Evolutionary conservation across 2,329 filamentous ascomycete genomes (phyloP).

Genomic region (Penicillium sumatraense): DNA sequence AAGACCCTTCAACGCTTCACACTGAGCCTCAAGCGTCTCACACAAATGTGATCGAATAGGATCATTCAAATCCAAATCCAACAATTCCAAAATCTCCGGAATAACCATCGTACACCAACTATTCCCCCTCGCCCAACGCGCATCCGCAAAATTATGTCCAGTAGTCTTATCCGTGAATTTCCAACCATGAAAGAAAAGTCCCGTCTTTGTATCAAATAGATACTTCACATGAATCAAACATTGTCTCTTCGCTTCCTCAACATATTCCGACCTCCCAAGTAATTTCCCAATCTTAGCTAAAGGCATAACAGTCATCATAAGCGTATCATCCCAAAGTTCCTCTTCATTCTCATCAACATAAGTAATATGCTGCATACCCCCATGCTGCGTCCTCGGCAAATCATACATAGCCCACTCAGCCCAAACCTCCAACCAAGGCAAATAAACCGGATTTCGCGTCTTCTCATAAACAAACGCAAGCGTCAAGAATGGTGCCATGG

Average conservation of each 20-base stretch:
- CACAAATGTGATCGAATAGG: constrained; percentile 59
- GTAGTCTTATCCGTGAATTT: constrained; percentile 65
- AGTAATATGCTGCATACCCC: constrained; percentile 76
- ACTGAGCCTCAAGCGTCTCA: constrained; percentile 69
- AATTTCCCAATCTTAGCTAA: constrained; percentile 78
- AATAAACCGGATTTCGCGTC: constrained; percentile 68
- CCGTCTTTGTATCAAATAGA: constrained; percentile 71
- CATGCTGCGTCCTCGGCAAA: constrained; percentile 71
- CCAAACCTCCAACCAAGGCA: constrained; percentile 80
- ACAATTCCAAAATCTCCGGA: constrained; percentile 76
- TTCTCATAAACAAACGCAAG: constrained; percentile 77
- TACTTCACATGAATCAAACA: constrained; percentile 80
- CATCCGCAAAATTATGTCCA: constrained; percentile 63
- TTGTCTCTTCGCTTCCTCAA: constrained; percentile 77
- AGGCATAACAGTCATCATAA: constrained; percentile 87
- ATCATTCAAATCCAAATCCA: constrained; percentile 64
- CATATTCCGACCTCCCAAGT: constrained; percentile 70
- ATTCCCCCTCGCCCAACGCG: constrained; percentile 59
- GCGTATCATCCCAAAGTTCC: constrained; percentile 82
- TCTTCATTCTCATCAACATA: constrained; percentile 72
- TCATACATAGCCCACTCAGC: constrained; percentile 83
- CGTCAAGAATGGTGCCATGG: constrained; percentile 79
- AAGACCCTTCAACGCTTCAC: constrained; percentile 64
- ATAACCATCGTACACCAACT: constrained; percentile 81
- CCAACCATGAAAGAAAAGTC: constrained; percentile 83